phyloP scores from a whole-genome alignment of 1,139 yeast species.

The Blastobotrys illinoisensis region DNA sequence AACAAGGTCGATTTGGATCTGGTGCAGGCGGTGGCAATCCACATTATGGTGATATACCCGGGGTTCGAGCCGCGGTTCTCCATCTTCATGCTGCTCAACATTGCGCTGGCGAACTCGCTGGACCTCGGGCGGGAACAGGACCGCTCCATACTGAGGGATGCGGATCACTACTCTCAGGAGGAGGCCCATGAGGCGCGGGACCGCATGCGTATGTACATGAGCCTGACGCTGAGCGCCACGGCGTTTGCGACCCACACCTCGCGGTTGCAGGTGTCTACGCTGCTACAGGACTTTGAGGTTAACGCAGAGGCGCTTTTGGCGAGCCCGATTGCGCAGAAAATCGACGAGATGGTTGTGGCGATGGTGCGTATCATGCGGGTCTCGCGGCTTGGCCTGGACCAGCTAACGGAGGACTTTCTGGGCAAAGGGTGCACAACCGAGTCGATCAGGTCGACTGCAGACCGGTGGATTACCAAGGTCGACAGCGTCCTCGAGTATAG shows the following conservation, averaged over 20 bases:
- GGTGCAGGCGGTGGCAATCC: slow-evolving; percentile 1
- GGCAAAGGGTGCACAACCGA: neutral
- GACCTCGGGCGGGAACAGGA: slow-evolving; percentile 5
- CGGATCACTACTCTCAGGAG: neutral
- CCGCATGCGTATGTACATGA: neutral
- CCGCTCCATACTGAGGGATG: neutral
- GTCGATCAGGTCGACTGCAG: neutral
- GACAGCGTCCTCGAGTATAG: neutral
- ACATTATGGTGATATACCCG: neutral
- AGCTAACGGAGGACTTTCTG: neutral
- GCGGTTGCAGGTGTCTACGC: neutral
- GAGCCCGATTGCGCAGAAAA: neutral
- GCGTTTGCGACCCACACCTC: neutral
- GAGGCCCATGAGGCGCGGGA: neutral
- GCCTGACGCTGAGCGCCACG: neutral
- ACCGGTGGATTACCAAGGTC: neutral
- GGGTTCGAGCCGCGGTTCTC: slow-evolving; percentile 7
- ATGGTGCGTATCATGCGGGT: neutral
- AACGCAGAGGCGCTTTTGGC: neutral
- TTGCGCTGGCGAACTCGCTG: neutral
- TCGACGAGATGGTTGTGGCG: neutral
- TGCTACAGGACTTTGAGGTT: neutral
- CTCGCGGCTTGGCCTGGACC: neutral
- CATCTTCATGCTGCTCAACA: neutral
- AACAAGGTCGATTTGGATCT: slow-evolving; percentile 5